Conservation (phyloP, 345 rosid genomes). For the Rubroshorea leprosula region DNA sequence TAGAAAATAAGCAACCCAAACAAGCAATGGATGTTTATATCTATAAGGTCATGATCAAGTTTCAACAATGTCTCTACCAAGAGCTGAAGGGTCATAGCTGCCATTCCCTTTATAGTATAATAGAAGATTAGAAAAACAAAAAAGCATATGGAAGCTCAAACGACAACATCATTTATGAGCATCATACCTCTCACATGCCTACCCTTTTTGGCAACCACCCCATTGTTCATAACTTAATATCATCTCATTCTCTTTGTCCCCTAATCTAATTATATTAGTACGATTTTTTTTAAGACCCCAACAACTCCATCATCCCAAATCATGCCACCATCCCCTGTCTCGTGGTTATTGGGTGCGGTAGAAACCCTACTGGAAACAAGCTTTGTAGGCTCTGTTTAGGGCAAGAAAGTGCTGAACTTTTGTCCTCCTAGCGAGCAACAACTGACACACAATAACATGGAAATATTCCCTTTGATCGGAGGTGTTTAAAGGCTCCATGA, state of each 20-base stretch:
- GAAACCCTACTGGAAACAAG: no score
- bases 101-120: constrained; percentile 23
- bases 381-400: constrained; percentile 14
- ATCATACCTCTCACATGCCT: constrained; percentile 45
- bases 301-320: no score
- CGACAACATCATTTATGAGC: constrained; percentile 28
- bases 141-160: background rate
- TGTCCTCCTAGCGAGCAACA: constrained; percentile 23
- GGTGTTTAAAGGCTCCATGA: constrained; percentile 22
- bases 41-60: background rate
- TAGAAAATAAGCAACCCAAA: background rate
- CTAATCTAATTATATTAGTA: constrained; percentile 9
- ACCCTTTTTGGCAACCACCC: constrained; percentile 20
- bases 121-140: background rate
- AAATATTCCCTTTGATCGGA: constrained; percentile 11
- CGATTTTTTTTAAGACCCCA: no score
- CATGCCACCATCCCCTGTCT: constrained; percentile 27
- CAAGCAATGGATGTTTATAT: background rate
- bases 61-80: constrained; percentile 21
- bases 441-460: constrained; percentile 16
- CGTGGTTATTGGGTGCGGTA: constrained; percentile 2
- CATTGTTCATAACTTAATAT: constrained; percentile 19
- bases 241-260: no score
- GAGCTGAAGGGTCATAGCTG: constrained; percentile 18
- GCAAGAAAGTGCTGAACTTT: constrained; percentile 12